Base-by-base conservation (phyloP, 805 yeast species). In the Torulaspora franciscae region DNA sequence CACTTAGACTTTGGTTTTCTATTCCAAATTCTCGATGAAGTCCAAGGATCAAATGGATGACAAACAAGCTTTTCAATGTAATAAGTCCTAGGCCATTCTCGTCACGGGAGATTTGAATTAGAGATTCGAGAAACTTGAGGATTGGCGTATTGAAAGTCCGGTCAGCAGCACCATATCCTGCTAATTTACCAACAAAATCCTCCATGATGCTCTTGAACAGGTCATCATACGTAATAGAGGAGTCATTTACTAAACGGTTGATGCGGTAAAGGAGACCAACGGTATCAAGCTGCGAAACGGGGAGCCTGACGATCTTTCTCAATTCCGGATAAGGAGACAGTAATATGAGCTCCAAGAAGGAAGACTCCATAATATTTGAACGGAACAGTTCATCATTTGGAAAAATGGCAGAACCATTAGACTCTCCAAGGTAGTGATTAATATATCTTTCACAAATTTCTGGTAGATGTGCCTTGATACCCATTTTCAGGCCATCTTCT, bases 201-300 rank as follows among this genome's bases (percentile, higher is more conserved):
- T 73, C 56, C 1, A 75, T 42, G 3, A 64, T 48, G 1, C 50
- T 49, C 34, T 65, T 64, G 2, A 58, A 49, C 2, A 37, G 29
- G 3, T 45, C 35, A 30, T 61, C 51, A 1, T 65, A 47, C 1
- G 46, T 24, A 2, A 66, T 36, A 0, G 40, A n/a, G 1, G 52
- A 45, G 24, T 65, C 68, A 0, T 51, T 27, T 3, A 72, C 42
- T 4, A 73, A 42, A 1, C 62, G 51, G 9, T 57, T 48, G 3
- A 77, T 46, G 51, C 79, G 70, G 34, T 61, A 58, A 0, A 79
- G 42, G 1, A 76, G 56, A 4, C 73, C 76, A 17, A 76, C 68
- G 7, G 73, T 62, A 52, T 81, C 86, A 26, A 74, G 52, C 25
- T 71, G 72, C 9, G 74, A 59, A 7, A 68, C 64, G 3, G 80